A percentile compares a stretch with the other conserved stretches of the same genome.
phyloP scores from a whole-genome alignment of 345 rosid genomes.

The Gossypium mustelinum region DNA sequence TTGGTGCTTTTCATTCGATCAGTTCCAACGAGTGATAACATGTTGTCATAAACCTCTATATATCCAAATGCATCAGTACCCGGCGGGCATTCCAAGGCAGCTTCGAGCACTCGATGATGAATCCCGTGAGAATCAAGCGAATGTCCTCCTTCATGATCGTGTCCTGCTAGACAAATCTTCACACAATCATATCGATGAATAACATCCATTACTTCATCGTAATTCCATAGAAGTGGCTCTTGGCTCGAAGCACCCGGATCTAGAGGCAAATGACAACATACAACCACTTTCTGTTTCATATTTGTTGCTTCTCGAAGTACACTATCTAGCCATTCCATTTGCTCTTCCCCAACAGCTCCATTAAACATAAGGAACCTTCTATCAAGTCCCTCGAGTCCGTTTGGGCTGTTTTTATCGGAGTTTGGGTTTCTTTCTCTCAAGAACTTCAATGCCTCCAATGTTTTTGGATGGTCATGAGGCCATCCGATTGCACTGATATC shows the following conservation, averaged over 20 bases:
- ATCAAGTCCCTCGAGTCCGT: constrained; percentile 55
- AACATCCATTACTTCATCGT: constrained; percentile 65
- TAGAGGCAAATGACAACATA: constrained; percentile 84
- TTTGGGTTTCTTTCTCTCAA: constrained; percentile 72
- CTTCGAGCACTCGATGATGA: constrained; percentile 83
- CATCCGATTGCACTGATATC: constrained; percentile 87
- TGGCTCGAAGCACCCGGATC: constrained; percentile 46
- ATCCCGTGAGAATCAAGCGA: constrained; percentile 72
- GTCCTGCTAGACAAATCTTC: constrained; percentile 82
- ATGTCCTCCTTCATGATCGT: constrained; percentile 77
- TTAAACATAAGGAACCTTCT: constrained; percentile 86
- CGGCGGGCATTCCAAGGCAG: constrained; percentile 83
- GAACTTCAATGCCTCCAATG: constrained; percentile 57
- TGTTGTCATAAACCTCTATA: constrained; percentile 66
- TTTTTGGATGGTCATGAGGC: constrained; percentile 72
- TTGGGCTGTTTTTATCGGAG: constrained; percentile 73
- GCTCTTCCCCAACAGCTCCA: constrained; percentile 81
- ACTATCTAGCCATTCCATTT: constrained; percentile 65
- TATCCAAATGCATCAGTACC: constrained; percentile 75
- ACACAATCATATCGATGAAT: constrained; percentile 65
- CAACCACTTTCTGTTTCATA: constrained; percentile 59
- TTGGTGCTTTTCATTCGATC: constrained; percentile 57
- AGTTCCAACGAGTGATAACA: constrained; percentile 55
- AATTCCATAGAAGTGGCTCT: constrained; percentile 83
- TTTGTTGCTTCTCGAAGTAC: constrained; percentile 62